phyloP scores from a whole-genome alignment of 2,329 filamentous ascomycete species.

The Mollisiaceae sp. region DNA sequence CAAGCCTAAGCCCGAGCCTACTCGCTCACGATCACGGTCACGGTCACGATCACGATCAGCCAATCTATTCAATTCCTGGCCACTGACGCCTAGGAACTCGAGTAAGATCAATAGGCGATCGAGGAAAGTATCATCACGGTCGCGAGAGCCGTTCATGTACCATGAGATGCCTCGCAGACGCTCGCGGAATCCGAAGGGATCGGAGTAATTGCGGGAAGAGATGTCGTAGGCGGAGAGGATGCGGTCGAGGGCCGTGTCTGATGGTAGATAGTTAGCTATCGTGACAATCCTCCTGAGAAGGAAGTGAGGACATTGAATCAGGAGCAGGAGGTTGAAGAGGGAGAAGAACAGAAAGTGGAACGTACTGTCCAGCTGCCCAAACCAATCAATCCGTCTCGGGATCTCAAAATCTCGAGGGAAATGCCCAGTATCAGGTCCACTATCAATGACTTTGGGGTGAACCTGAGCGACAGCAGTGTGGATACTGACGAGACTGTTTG shows the following conservation, averaged over 20 bases:
- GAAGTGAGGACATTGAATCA: not conserved
- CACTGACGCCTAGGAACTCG: constrained; percentile 23
- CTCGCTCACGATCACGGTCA: not conserved
- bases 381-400: constrained; percentile 28
- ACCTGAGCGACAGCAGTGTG: constrained; percentile 30
- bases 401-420: constrained; percentile 32
- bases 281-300: not conserved
- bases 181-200: not conserved
- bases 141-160: not conserved
- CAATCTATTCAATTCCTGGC: not conserved
- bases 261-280: not conserved
- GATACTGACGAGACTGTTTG: constrained; percentile 27
- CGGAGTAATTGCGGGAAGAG: not conserved
- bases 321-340: not conserved
- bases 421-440: constrained; percentile 20
- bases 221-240: constrained; percentile 22
- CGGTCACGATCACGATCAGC: not conserved
- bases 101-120: constrained; percentile 11
- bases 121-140: not conserved
- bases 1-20: not conserved
- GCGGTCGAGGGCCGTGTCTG: constrained; percentile 21
- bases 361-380: constrained; percentile 32
- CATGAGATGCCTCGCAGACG: not conserved
- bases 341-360: constrained; percentile 6
- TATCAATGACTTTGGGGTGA: constrained; percentile 31